Evolutionary conservation across 192 early-diverging fungal genomes (phyloP), one percentile per base, ranked within the genome.

Genomic region (Coemansia sp.): DNA sequence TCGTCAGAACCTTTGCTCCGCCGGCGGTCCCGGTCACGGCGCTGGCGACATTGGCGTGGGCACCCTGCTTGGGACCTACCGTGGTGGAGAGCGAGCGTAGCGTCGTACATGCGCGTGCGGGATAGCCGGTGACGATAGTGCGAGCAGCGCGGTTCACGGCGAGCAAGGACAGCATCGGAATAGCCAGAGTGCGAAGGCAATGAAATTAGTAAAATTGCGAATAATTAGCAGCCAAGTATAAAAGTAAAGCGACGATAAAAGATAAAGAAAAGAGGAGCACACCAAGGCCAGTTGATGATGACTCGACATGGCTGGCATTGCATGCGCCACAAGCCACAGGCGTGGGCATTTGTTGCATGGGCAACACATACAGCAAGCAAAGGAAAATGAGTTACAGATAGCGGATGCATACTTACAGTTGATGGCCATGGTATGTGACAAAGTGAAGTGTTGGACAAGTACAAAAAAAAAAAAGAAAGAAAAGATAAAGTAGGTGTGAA

Each of bases 1-100:
- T 44, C 16, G 84, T 89, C 47, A 95, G 84, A 22, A 93, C 87
- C 68, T 93, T 93, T 68, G 47, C 58, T 61, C 55, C 40, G 2
- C 47, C n/a, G 15, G 41, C 7, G 8, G 60, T 32, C 9, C 20
- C 39, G 12, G 30, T 12, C 32, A 32, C 29, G 34, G 43, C 45
- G 39, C 32, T 50, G 10, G 32, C 27, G 32, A 56, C 43, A 29
- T 34, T 47, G 56, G 64, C 47, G 24, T 59, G 61, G n/a, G 59
- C 32, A 34, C 32, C 20, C 34, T 64, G 38, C 61, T 68, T 72
- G 20, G 34, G 61, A 29, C 38, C 73, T 82, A 76, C 61, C 47
- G 75, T 52, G 9, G 80, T 55, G 18, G 71, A 68, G 20, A 73
- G 55, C 18, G 35, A 27, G 60, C 75, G 75, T 20, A 32, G 65